Percentiles rank a stretch among this genome's conserved stretches.
Conservation (phyloP, 1,139 yeast species). For the Tardiomyces blankii region DNA sequence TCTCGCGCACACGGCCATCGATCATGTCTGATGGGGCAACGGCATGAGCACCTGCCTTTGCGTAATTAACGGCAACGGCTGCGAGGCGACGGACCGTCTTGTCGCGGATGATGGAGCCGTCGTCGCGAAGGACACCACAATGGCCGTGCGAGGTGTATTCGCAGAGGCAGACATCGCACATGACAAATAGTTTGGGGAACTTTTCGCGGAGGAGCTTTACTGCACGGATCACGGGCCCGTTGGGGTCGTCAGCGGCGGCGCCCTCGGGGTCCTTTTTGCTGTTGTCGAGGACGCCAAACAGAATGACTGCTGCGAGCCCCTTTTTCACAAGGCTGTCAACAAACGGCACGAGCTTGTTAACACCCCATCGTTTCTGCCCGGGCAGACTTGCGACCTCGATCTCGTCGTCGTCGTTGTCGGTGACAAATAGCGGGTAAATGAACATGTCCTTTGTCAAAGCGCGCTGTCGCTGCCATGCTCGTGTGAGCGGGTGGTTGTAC, state of each 20-base stretch:
- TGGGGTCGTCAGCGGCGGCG: constrained; percentile 89
- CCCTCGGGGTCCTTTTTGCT: constrained; percentile 75
- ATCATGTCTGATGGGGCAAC: constrained; percentile 99
- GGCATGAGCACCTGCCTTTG: constrained; percentile 88
- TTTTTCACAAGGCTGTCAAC: constrained; percentile 59
- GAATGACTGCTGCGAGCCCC: constrained; percentile 76
- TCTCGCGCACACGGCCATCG: constrained; percentile 87
- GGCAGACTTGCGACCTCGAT: constrained; percentile 67
- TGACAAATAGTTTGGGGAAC: constrained; percentile 67
- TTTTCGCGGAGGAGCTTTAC: constrained; percentile 49
- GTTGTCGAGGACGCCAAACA: constrained; percentile 83
- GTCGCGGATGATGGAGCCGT: constrained; percentile 73
- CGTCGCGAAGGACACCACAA: constrained; percentile 74
- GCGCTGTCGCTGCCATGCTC: constrained; percentile 87
- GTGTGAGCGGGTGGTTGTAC: constrained; percentile 76
- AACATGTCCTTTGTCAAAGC: constrained; percentile 79
- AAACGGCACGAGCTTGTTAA: constrained; percentile 66
- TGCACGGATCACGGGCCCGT: constrained; percentile 85
- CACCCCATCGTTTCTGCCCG: constrained; percentile 77
- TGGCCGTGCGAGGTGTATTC: constrained; percentile 97
- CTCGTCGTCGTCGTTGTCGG: constrained; percentile 77
- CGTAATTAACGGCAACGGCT: constrained; percentile 92
- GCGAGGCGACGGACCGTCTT: constrained; percentile 73
- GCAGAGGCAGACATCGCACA: constrained; percentile 94
- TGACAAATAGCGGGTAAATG: constrained; percentile 82